Base-by-base conservation (phyloP, 768 basidiomycete species). In the Clathrus columnatus region DNA sequence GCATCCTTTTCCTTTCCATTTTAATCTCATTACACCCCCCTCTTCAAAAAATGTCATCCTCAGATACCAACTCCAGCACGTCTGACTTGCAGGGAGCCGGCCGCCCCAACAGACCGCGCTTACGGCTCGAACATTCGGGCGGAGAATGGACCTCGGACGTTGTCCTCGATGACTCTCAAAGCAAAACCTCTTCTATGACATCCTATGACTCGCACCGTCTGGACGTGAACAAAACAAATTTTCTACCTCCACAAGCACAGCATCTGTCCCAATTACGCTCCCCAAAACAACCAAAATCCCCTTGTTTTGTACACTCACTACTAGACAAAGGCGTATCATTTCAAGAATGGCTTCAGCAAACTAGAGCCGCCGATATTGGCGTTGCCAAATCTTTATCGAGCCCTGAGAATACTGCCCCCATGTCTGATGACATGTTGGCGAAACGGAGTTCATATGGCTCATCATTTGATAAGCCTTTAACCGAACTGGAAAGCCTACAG, bases 251-350 rank as follows among this genome's bases (percentile, higher is more conserved):
- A 23, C 46, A 11, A 16, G 46, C 27, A 32, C 36, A 28, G 11
- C 48, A 42, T 26, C 18, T 4, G 18, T 41, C 24, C 26, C 16
- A 48, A 16, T 26, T 17, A 17, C 46, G 52, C 17, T 24, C 47
- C 18, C 44, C 18, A 8, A 50, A 42, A 30, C 69, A 72, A 51
- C 64, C 74, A 20, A 72, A 76, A 45, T 92, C 90, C 0, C 93
- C 93, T 8, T 96, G 91, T 66, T 95, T 93, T 69, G 84, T 97
- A 32, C 93, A 97, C 72, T 92, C 89, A 0, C 82, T 89, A 61
- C 85, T 97, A 48, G 88, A 95, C 68, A 84, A 85, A 63, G 82
- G 82, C 42, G 84, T 82, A 4, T 84, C 87, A 7, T 74, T 92
- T 44, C 78, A 81, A 32, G 87, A 89, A 58, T 91, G 87, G 83